Conservation (phyloP, 352 stramenopile species). For the Phytopythium helicoides region DNA sequence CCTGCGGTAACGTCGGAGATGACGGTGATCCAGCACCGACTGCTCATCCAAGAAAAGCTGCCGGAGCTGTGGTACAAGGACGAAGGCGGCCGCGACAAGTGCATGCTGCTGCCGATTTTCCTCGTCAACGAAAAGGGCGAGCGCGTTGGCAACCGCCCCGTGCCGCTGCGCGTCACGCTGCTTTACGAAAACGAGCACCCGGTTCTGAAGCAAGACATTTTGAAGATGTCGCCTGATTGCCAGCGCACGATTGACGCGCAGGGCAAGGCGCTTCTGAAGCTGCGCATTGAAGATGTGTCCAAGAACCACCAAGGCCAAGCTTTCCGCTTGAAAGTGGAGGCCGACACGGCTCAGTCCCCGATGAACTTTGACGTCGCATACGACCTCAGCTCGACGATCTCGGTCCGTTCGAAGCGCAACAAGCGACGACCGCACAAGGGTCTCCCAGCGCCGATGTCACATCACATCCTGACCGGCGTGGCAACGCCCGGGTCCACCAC, state of each 20-base stretch:
- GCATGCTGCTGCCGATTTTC: slow-evolving; percentile 78
- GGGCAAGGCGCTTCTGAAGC: slow-evolving; percentile 81
- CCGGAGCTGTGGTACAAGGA: slow-evolving; percentile 89
- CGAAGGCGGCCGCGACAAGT: slow-evolving; percentile 82
- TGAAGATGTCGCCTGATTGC: slow-evolving; percentile 88
- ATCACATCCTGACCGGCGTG: slow-evolving; percentile 70
- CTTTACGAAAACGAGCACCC: slow-evolving; percentile 87
- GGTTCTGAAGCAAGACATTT: slow-evolving; percentile 94
- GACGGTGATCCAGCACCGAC: slow-evolving; percentile 82
- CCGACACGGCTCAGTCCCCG: slow-evolving; percentile 85
- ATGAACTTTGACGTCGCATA: slow-evolving; percentile 90
- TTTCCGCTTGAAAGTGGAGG: slow-evolving; percentile 91
- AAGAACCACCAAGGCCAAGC: slow-evolving; percentile 97
- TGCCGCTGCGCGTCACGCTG: slow-evolving; percentile 77
- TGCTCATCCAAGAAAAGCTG: slow-evolving; percentile 81
- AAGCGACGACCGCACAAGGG: slow-evolving; percentile 77
- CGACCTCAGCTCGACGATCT: slow-evolving; percentile 90
- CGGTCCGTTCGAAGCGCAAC: slow-evolving; percentile 94
- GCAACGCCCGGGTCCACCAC: slow-evolving; percentile 65
- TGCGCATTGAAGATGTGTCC: slow-evolving; percentile 95
- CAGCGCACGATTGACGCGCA: slow-evolving; percentile 84
- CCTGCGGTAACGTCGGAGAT: slow-evolving; percentile 74
- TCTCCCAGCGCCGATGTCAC: slow-evolving; percentile 46
- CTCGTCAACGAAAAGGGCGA: slow-evolving; percentile 81
- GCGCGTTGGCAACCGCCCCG: slow-evolving; percentile 66